phyloP scores from a whole-genome alignment of 1,284 basidiomycete species.

The Wallemia hederae region DNA sequence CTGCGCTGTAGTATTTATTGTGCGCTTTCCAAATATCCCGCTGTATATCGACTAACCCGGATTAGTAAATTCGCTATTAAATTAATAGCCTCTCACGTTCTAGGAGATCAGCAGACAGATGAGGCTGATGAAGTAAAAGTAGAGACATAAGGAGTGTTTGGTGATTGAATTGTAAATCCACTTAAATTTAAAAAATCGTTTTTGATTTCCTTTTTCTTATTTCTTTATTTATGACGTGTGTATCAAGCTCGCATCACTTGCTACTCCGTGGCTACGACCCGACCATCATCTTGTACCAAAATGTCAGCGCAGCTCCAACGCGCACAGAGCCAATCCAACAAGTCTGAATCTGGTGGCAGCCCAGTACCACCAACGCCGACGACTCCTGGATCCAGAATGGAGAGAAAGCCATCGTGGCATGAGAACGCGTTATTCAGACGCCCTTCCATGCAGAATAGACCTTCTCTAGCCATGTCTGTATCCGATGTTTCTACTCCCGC shows the following conservation, averaged over 20 bases:
- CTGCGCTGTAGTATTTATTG: no score
- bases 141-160: no score
- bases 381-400: background rate
- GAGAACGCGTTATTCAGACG: background rate
- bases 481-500: background rate
- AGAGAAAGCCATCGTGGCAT: background rate
- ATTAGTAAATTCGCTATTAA: no score
- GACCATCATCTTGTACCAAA: background rate
- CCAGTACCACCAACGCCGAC: background rate
- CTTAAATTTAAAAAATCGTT: no score
- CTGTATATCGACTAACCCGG: no score
- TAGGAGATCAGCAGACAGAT: no score
- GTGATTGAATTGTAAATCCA: no score
- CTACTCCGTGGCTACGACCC: background rate
- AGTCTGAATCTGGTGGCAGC: background rate
- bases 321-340: background rate
- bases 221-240: background rate
- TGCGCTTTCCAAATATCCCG: no score
- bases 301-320: background rate
- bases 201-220: no score
- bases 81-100: no score
- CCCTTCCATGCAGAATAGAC: background rate
- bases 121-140: no score
- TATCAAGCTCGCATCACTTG: background rate
- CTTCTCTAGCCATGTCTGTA: background rate